Percentiles rank a stretch among this genome's conserved stretches.
phyloP scores from a whole-genome alignment of 352 stramenopile species.

The Phytophthora kernoviae region DNA sequence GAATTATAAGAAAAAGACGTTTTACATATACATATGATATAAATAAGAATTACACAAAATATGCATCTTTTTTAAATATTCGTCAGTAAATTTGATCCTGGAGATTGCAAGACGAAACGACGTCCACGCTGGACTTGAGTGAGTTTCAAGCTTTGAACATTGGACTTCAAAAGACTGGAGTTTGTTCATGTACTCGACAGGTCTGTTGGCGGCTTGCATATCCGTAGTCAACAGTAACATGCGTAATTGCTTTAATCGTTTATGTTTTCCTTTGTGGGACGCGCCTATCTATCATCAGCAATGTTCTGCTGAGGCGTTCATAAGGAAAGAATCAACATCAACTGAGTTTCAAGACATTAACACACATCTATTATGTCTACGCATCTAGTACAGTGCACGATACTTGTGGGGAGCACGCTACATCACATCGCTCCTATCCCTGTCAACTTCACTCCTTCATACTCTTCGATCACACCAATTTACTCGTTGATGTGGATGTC shows the following conservation, averaged over 20 bases:
- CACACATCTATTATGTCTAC: conserved; percentile 1
- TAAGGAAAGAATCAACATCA: too few relatives aligned
- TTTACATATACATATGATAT: too few relatives aligned
- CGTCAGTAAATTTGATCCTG: conserved; percentile 7
- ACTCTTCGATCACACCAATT: not conserved
- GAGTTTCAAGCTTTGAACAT: conserved; percentile 5
- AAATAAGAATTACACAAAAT: too few relatives aligned
- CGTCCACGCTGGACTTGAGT: not conserved
- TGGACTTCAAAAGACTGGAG: not conserved
- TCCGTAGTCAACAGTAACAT: not conserved
- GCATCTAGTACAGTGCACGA: not conserved
- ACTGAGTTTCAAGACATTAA: not conserved
- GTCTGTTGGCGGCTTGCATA: too few relatives aligned
- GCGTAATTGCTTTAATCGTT: too few relatives aligned
- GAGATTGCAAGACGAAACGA: conserved; percentile 19
- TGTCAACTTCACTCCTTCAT: too few relatives aligned
- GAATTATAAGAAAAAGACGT: too few relatives aligned
- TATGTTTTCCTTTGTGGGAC: too few relatives aligned
- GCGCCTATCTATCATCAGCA: too few relatives aligned
- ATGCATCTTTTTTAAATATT: too few relatives aligned
- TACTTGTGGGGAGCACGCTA: not conserved
- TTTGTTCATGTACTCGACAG: not conserved
- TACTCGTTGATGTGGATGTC: conserved; percentile 32
- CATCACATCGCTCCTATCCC: not conserved
- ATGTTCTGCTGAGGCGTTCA: too few relatives aligned